Base-by-base conservation (phyloP, 257 asterid species). In the Jacaranda mimosifolia region DNA sequence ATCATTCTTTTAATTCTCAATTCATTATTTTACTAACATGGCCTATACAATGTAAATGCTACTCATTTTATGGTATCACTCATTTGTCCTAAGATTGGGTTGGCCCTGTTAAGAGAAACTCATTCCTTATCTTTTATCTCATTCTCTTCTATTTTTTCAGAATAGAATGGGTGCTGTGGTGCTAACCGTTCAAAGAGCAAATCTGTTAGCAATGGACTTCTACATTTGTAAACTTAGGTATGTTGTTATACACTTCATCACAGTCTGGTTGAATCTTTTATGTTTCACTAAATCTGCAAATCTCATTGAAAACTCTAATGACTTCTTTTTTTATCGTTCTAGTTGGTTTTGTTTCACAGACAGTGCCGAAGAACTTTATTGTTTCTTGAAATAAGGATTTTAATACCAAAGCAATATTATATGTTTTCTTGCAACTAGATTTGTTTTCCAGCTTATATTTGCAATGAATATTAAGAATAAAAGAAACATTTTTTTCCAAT, bases 151-250 rank as follows among this genome's bases (percentile, higher is more conserved):
- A 56, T 62, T 64, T 76, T 80, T 82, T 68, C 90, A 94, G 98
- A 86, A 73, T 60, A 78, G 77, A 85, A 88, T 95, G 99, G 86
- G 89, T 42, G 97, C 98, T 70, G 94, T 95, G 76, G 81, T 91
- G 86, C 89, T 95, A 45, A 95, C 99, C 14, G 98, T 95, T 73
- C 99, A 95, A 80, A 93, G 76, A 81, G 86, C 91, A 78, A 95
- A 95, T 76, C 51, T 12, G 36, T 66, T 19, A 15, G 99, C 97
- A n/a, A 89, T 91, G 91, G 81, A 87, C 70, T 95, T 93, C 72
- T 95, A 95, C 72, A 83, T 75, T 63, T 62, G 51, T 65, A 93
- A 89, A 80, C 96, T 91, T 58, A 68, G 94, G 97, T 91, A 81
- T 36, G 59, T 57, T 42, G 39, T 60, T 71, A 49, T 49, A 21